Conservation (phyloP, 305 asterid genomes). For the Rubia peregrina region DNA sequence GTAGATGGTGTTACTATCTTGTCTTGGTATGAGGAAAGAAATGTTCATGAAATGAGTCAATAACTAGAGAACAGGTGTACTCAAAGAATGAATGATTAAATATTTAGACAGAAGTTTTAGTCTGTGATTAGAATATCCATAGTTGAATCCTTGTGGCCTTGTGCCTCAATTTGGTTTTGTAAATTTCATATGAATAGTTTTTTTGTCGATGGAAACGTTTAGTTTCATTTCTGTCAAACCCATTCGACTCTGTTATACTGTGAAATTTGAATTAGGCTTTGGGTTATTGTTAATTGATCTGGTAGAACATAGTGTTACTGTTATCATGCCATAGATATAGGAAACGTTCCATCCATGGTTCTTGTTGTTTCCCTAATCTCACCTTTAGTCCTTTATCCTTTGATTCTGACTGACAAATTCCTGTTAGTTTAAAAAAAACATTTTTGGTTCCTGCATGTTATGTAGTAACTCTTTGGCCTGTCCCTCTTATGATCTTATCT, state of each 20-base stretch:
- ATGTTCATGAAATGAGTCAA: conserved; percentile 5
- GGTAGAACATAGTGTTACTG: background rate
- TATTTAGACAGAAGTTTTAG: background rate
- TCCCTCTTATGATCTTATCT: background rate
- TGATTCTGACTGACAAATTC: background rate
- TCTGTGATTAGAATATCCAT: background rate
- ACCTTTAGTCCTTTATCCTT: background rate
- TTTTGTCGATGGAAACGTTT: background rate
- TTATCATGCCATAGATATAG: background rate
- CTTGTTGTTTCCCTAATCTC: background rate
- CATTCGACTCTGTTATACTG: background rate
- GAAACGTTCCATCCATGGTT: background rate
- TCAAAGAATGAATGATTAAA: background rate
- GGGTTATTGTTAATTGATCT: background rate
- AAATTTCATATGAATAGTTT: background rate
- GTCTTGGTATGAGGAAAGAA: background rate
- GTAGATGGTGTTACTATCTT: background rate
- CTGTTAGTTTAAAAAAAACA: too few species aligned
- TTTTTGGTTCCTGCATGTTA: too few species aligned
- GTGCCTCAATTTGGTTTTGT: background rate
- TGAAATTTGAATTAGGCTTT: background rate
- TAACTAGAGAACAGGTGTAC: background rate
- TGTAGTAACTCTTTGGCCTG: background rate
- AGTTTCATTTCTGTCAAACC: background rate
- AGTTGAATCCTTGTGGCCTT: background rate